A percentile compares a stretch with the other conserved stretches of the same genome.
These are phyloP conservation scores for Pseudovirgaria hyperparasitica DNA, from an alignment of 2,329 filamentous ascomycete genomes.

Conservation along the genomic window DNA sequence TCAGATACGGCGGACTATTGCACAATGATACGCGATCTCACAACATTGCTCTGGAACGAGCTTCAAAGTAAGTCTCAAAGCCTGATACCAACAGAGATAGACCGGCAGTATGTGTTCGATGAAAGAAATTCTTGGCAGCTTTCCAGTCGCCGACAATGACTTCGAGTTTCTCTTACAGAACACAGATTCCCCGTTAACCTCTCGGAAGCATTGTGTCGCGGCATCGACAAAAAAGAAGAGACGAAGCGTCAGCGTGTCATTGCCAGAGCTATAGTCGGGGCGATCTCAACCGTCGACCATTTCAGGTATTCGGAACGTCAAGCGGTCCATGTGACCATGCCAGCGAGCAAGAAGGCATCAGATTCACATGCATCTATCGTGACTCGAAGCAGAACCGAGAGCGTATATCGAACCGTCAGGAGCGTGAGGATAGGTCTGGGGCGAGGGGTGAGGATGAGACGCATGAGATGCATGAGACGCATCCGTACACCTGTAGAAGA, in stretches of 20 bases:
- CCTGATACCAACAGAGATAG: constrained; percentile 1
- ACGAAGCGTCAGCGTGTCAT: constrained; percentile 4
- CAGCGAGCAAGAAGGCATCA: constrained; percentile 15
- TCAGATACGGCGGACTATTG: no score
- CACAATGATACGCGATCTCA: no score
- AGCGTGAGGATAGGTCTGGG: constrained; percentile 7
- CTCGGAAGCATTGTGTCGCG: constrained; percentile 5
- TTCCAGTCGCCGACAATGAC: not conserved
- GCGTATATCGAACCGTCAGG: constrained; percentile 12
- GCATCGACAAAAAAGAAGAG: constrained; percentile 5
- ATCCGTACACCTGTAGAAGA: constrained; percentile 3
- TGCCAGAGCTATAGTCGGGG: constrained; percentile 12
- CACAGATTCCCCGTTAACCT: constrained; percentile 1
- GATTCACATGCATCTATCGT: constrained; percentile 20
- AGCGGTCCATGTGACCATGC: constrained; percentile 16
- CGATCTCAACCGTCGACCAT: constrained; percentile 18
- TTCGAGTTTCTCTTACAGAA: not conserved
- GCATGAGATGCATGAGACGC: constrained; percentile 5
- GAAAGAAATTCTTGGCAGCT: not conserved
- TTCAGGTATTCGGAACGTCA: constrained; percentile 22
- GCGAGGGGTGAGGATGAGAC: constrained; percentile 3
- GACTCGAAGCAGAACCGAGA: constrained; percentile 20
- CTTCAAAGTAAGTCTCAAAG: constrained; percentile 1
- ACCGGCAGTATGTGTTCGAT: constrained; percentile 1
- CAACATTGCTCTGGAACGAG: no score